Conservation (phyloP, 768 basidiomycete species). For the Candolleomyces eurysporus region DNA sequence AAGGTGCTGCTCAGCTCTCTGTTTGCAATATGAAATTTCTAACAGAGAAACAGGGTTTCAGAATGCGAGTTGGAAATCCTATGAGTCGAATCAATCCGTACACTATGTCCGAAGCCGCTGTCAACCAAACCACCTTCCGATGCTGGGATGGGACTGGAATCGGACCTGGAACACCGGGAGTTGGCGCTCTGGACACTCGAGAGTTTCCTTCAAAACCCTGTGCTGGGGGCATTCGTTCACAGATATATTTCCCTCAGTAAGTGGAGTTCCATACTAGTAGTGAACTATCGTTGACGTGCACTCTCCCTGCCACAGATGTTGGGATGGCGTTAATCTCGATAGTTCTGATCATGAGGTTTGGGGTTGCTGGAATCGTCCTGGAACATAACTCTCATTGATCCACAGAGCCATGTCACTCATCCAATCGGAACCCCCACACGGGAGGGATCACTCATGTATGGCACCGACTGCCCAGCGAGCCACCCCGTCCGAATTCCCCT, state of each 20-base stretch:
- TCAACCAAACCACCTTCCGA: slow-evolving; percentile 10
- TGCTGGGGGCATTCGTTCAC: slow-evolving; percentile 3
- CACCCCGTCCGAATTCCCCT: slow-evolving; percentile 12
- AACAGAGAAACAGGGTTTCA: neutral
- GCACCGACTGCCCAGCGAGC: slow-evolving; percentile 8
- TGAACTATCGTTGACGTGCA: too few species aligned
- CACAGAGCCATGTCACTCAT: slow-evolving; percentile 10
- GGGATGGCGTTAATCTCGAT: slow-evolving; percentile 10
- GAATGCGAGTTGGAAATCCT: slow-evolving; percentile 10
- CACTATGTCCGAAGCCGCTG: slow-evolving; percentile 2
- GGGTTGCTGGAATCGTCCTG: neutral
- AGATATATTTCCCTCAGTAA: slow-evolving; percentile 11
- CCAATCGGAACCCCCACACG: slow-evolving; percentile 1
- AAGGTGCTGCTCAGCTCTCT: neutral
- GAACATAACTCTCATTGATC: neutral
- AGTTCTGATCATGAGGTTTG: slow-evolving; percentile 7
- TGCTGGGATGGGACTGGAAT: slow-evolving; percentile 10
- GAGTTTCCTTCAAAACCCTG: slow-evolving; percentile 3
- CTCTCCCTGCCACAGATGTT: neutral
- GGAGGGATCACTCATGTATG: slow-evolving; percentile 4
- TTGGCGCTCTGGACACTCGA: slow-evolving; percentile 2
- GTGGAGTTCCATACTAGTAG: neutral
- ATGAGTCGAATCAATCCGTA: neutral
- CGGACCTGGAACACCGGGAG: slow-evolving; percentile 9
- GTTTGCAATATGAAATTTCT: neutral